A percentile compares a stretch with the other conserved stretches of the same genome.
Conservation (phyloP, 1,139 yeast species). For the Hansenula lynferdii region DNA sequence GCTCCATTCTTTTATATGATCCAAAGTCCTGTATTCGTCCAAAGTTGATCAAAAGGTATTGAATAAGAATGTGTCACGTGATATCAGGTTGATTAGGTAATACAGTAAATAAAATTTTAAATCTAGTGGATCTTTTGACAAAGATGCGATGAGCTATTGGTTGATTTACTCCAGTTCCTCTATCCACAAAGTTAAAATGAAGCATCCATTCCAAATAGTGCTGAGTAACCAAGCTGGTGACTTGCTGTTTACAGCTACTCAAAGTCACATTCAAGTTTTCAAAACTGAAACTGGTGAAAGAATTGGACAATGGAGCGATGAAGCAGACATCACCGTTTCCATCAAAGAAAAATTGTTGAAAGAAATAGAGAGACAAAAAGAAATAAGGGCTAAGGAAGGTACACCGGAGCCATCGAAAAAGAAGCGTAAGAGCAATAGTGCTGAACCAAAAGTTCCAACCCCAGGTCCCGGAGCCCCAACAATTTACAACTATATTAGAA, state of each 20-base stretch:
- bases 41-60: too few species aligned
- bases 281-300: slow-evolving; percentile 29
- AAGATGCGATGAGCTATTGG: slow-evolving; percentile 12
- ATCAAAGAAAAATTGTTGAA: slow-evolving; percentile 41
- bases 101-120: too few species aligned
- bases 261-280: slow-evolving; percentile 52
- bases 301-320: slow-evolving; percentile 57
- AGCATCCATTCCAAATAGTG: slow-evolving; percentile 66
- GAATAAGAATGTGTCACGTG: too few species aligned
- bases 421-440: slow-evolving; percentile 27
- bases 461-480: slow-evolving; percentile 70
- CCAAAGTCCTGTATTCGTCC: too few species aligned
- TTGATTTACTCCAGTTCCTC: too few species aligned
- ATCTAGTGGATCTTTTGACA: too few species aligned
- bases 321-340: slow-evolving; percentile 36
- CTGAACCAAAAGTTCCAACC: slow-evolving; percentile 50
- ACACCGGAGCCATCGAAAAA: slow-evolving; percentile 20
- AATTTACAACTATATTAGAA: slow-evolving; percentile 60
- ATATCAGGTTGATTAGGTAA: too few species aligned
- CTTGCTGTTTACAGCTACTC: slow-evolving; percentile 49
- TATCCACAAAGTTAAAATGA: slow-evolving; percentile 36
- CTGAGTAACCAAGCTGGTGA: slow-evolving; percentile 38
- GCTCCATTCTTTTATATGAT: too few species aligned
- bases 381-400: slow-evolving; percentile 22
- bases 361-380: slow-evolving; percentile 32